phyloP scores from a whole-genome alignment of 2,329 filamentous ascomycete genomes.

The Talaromyces rugulosus region DNA sequence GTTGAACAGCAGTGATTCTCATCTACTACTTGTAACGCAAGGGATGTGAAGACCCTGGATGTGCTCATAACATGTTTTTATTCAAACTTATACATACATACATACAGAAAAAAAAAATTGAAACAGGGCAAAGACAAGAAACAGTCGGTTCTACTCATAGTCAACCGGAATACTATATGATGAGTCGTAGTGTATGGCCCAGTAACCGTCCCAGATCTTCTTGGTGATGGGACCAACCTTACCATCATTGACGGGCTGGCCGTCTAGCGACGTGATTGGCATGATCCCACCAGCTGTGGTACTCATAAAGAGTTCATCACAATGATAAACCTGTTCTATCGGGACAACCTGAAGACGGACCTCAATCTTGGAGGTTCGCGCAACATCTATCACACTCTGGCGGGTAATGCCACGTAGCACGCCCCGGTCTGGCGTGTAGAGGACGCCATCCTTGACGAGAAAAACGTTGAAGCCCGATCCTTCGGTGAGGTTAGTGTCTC shows the following conservation, averaged over 20 bases:
- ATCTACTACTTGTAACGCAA: neutral
- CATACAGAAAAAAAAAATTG: neutral
- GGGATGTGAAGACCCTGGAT: neutral
- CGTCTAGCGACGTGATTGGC: constrained; percentile 49
- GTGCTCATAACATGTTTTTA: neutral
- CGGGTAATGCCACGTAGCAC: constrained; percentile 48
- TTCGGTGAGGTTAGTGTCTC: neutral
- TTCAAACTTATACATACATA: neutral
- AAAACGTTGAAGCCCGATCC: constrained; percentile 49
- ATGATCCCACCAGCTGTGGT: constrained; percentile 53
- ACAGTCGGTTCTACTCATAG: neutral
- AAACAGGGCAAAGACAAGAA: neutral
- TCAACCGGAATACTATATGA: constrained; percentile 28
- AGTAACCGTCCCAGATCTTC: constrained; percentile 50
- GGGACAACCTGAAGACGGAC: constrained; percentile 40
- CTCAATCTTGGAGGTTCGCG: constrained; percentile 28
- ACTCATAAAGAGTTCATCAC: constrained; percentile 51
- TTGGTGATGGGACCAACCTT: constrained; percentile 44
- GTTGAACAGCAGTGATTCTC: neutral
- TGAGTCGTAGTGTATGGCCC: constrained; percentile 45
- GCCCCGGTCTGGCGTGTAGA: constrained; percentile 47
- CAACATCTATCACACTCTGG: constrained; percentile 46
- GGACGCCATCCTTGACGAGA: constrained; percentile 41
- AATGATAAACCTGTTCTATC: constrained; percentile 30
- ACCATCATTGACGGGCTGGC: constrained; percentile 37